phyloP scores from a whole-genome alignment of 768 basidiomycete genomes.

The Naganishia vaughanmartiniae region DNA sequence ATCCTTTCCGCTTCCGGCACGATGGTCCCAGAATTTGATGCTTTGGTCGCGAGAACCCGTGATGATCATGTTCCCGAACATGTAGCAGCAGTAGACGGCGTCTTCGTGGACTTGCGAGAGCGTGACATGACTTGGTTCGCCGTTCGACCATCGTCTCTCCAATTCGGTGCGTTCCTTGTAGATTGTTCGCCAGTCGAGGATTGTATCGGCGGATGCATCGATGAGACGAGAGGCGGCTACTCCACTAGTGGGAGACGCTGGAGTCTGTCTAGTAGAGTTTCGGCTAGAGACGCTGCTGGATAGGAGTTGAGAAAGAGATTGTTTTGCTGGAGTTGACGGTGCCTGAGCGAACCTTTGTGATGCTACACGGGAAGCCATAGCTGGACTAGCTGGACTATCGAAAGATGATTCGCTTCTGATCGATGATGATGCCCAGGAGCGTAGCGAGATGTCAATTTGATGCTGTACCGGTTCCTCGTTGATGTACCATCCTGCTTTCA shows the following conservation, averaged over 20 bases:
- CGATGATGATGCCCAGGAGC: not conserved
- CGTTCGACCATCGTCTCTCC: slow-evolving; percentile 25
- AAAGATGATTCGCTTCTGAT: not conserved
- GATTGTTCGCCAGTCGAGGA: slow-evolving; percentile 29
- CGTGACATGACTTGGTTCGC: not conserved
- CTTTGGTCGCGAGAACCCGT: slow-evolving; percentile 27
- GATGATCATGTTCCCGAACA: slow-evolving; percentile 23
- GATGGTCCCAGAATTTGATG: slow-evolving; percentile 29
- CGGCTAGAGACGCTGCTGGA: slow-evolving; percentile 5
- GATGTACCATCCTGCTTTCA: slow-evolving; percentile 11
- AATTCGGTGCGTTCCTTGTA: slow-evolving; percentile 27
- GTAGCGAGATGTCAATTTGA: slow-evolving; percentile 13
- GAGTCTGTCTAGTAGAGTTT: slow-evolving; percentile 1
- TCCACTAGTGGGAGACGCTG: not conserved
- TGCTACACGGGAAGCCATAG: slow-evolving; percentile 9
- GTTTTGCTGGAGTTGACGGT: slow-evolving; percentile 1
- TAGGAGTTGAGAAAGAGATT: slow-evolving; percentile 18
- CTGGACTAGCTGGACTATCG: slow-evolving; percentile 11
- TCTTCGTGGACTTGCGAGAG: slow-evolving; percentile 7
- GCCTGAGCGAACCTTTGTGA: not conserved
- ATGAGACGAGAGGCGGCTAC: not conserved
- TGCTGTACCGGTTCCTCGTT: slow-evolving; percentile 13
- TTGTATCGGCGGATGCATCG: not conserved
- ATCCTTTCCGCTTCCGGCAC: not conserved
- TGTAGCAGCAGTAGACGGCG: slow-evolving; percentile 30